phyloP scores from a whole-genome alignment of 169 alveolate genomes.

The Toxoplasma gondii region DNA sequence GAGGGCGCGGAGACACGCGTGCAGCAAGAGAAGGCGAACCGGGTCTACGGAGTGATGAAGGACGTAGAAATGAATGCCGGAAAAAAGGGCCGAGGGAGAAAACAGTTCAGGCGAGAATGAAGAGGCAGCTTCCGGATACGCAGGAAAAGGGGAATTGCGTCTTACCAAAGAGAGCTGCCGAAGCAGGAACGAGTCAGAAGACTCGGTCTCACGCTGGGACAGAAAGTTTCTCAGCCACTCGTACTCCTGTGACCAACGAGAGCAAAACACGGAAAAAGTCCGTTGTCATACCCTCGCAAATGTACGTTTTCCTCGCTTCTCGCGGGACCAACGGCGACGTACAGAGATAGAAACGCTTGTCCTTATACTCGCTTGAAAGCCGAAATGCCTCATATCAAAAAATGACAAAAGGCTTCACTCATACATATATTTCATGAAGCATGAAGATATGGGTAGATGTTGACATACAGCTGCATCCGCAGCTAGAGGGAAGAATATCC shows the following conservation, averaged over 20 bases:
- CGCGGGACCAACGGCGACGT: too few species aligned
- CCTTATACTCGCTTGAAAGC: too few species aligned
- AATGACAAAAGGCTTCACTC: background rate
- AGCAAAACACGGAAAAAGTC: background rate
- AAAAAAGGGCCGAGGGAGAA: background rate
- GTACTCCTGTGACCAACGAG: background rate
- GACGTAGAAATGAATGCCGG: background rate
- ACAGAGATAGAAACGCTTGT: too few species aligned
- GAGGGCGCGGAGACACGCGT: background rate
- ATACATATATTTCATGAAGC: background rate
- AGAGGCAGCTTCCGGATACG: background rate
- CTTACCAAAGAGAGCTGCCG: background rate
- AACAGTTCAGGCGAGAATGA: background rate
- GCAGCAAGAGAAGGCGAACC: background rate
- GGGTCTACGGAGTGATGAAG: background rate
- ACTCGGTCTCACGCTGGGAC: background rate
- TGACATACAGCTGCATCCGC: too few species aligned
- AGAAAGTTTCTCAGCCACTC: conserved; percentile 5
- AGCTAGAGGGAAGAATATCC: too few species aligned
- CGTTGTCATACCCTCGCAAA: background rate
- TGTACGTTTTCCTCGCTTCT: background rate
- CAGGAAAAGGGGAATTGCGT: background rate
- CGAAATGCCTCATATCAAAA: too few species aligned
- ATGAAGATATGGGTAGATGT: too few species aligned
- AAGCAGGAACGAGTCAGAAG: background rate